These are phyloP conservation scores for Boletus insuetus DNA, from an alignment of 768 basidiomycete genomes.

Conservation along the genomic window DNA sequence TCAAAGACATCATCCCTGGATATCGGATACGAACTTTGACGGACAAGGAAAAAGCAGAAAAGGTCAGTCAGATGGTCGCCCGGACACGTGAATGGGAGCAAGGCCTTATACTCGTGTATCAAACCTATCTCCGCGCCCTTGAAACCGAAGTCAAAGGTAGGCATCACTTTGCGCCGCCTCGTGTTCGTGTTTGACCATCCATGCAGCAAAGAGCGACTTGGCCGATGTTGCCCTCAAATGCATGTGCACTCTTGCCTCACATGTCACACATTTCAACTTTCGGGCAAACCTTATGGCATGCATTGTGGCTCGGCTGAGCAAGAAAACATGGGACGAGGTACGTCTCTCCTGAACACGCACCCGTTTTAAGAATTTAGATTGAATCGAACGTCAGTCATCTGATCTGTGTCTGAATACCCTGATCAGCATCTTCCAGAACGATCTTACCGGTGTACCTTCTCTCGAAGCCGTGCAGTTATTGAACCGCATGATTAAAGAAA, in stretches of 20 bases:
- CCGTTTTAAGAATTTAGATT: slow-evolving; percentile 5
- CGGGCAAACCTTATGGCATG: slow-evolving; percentile 88
- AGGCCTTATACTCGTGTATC: slow-evolving; percentile 84
- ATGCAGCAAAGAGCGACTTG: slow-evolving; percentile 60
- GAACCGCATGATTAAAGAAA: slow-evolving; percentile 95
- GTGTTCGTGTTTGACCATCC: slow-evolving; percentile 19
- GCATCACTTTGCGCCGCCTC: slow-evolving; percentile 16
- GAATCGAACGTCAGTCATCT: slow-evolving; percentile 56
- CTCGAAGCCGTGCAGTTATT: slow-evolving; percentile 87
- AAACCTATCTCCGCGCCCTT: slow-evolving; percentile 79
- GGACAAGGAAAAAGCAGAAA: slow-evolving; percentile 87
- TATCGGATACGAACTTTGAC: slow-evolving; percentile 92
- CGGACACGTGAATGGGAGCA: slow-evolving; percentile 94
- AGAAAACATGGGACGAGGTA: slow-evolving; percentile 87
- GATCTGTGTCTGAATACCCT: slow-evolving; percentile 82
- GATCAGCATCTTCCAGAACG: slow-evolving; percentile 78
- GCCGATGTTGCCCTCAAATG: slow-evolving; percentile 72
- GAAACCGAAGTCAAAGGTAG: slow-evolving; percentile 83
- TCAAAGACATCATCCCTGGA: slow-evolving; percentile 94
- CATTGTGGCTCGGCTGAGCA: slow-evolving; percentile 78
- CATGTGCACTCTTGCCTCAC: slow-evolving; percentile 81
- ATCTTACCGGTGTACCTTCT: slow-evolving; percentile 77
- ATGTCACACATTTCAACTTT: slow-evolving; percentile 96
- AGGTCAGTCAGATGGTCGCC: slow-evolving; percentile 90
- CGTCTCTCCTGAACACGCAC: slow-evolving; percentile 24